Evolutionary conservation across 2,329 filamentous ascomycete genomes (phyloP).

Genomic region (Beauveria varroae): DNA sequence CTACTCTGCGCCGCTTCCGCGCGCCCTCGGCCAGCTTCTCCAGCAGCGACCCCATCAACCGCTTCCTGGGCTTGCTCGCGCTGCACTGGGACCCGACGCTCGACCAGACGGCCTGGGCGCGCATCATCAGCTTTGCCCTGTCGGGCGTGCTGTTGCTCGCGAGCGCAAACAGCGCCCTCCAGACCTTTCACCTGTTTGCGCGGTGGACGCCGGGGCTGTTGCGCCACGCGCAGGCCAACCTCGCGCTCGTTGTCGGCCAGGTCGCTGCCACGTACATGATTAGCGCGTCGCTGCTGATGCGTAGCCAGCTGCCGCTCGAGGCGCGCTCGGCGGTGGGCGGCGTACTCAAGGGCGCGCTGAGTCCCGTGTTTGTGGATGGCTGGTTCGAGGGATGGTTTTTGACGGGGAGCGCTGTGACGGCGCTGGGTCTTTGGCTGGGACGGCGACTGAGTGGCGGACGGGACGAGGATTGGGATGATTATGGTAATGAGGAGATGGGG

Average conservation of each 20-base stretch:
- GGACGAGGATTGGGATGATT: constrained; percentile 54
- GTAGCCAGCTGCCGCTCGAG: constrained; percentile 71
- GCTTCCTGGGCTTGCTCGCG: constrained; percentile 70
- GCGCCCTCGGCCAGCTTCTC: constrained; percentile 45
- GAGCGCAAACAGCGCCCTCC: constrained; percentile 74
- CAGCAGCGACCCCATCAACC: constrained; percentile 74
- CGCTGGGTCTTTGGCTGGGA: constrained; percentile 65
- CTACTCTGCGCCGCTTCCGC: constrained; percentile 52
- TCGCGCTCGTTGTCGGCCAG: constrained; percentile 73
- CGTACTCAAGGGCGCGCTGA: constrained; percentile 68
- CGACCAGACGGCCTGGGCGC: constrained; percentile 75
- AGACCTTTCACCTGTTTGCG: constrained; percentile 75
- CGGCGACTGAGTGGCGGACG: constrained; percentile 43
- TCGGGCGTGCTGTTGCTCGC: constrained; percentile 76
- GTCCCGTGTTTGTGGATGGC: constrained; percentile 49
- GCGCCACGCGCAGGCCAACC: constrained; percentile 66
- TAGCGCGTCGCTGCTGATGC: constrained; percentile 65
- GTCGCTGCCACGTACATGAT: constrained; percentile 82
- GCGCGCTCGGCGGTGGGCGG: constrained; percentile 71
- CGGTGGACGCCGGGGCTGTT: constrained; percentile 66
- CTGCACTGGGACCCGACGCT: constrained; percentile 78
- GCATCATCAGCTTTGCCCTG: constrained; percentile 76
- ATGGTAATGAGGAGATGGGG: constrained; percentile 60
- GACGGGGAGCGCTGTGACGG: constrained; percentile 57
- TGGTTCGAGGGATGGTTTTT: constrained; percentile 92